Evolutionary conservation across 345 rosid species (phyloP).

Genomic region (Raphanus raphanistrum): DNA sequence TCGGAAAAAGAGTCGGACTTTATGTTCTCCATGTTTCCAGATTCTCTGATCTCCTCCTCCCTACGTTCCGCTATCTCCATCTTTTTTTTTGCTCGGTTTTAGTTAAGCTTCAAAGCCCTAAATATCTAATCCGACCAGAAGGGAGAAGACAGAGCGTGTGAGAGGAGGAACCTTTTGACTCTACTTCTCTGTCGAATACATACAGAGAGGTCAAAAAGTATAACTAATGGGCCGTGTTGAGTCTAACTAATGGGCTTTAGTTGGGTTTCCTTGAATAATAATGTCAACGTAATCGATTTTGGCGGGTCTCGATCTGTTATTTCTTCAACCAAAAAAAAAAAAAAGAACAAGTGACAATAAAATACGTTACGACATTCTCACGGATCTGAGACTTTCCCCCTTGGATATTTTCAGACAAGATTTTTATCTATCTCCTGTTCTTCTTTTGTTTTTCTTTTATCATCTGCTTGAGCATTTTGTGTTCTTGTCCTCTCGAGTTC

Average conservation of each 20-base stretch:
- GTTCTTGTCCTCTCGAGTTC: background rate
- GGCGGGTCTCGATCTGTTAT: slow-evolving; percentile 25
- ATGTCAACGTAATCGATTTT: slow-evolving; percentile 18
- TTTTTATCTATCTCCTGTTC: background rate
- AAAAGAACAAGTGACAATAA: slow-evolving; percentile 12
- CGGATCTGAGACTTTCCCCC: slow-evolving; percentile 28
- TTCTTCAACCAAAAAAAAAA: slow-evolving; percentile 1
- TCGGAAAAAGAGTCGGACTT: slow-evolving; percentile 38
- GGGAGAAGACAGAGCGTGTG: background rate
- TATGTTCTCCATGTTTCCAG: slow-evolving; percentile 21
- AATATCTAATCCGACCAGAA: background rate
- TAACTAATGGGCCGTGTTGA: slow-evolving; percentile 5
- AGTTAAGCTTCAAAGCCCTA: slow-evolving; percentile 40
- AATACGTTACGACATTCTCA: background rate
- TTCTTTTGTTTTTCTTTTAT: background rate
- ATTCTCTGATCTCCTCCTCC: slow-evolving; percentile 57
- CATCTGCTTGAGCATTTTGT: background rate
- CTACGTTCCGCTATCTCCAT: slow-evolving; percentile 74
- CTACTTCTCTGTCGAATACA: background rate
- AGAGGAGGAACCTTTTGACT: background rate
- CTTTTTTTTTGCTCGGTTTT: slow-evolving; percentile 14
- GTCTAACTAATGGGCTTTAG: slow-evolving; percentile 10
- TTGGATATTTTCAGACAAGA: background rate
- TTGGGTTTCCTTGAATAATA: background rate
- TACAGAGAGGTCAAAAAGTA: slow-evolving; percentile 1